Percentiles rank a stretch among this genome's conserved stretches.
These are phyloP conservation scores for Liquidambar formosana DNA, from an alignment of 164 flowering plant genomes.

Conservation along the genomic window DNA sequence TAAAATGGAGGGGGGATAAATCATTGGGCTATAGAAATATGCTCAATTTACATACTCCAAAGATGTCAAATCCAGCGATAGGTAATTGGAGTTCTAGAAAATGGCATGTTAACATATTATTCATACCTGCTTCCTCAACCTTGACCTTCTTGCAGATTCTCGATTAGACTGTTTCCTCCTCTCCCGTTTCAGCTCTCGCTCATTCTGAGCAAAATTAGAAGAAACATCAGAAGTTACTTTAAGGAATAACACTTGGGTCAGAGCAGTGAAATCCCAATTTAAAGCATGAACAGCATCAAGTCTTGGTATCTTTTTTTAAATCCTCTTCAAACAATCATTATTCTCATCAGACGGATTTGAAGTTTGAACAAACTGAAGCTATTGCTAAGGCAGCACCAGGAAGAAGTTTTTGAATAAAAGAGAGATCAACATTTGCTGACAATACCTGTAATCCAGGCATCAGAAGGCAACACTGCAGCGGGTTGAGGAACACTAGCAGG, in stretches of 20 bases:
- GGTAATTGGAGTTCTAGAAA: not conserved
- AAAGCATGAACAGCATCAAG: not conserved
- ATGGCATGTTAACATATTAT: not conserved
- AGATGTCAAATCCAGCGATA: not conserved
- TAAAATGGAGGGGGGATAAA: not conserved
- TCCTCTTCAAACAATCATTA: no score
- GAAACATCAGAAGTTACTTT: not conserved
- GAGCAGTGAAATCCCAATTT: not conserved
- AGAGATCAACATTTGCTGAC: not conserved
- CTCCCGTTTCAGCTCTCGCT: slow-evolving; percentile 83
- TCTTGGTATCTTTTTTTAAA: no score
- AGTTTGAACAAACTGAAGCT: no score
- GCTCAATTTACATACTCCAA: no score
- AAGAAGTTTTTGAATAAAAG: not conserved
- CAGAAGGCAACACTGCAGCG: slow-evolving; percentile 47
- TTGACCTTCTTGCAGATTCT: slow-evolving; percentile 96
- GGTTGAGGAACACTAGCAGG: slow-evolving; percentile 33
- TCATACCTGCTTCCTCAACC: slow-evolving; percentile 90
- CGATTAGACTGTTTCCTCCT: slow-evolving; percentile 95
- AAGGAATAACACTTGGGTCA: not conserved
- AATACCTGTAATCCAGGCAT: slow-evolving; percentile 69
- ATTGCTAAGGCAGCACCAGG: not conserved
- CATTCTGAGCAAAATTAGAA: slow-evolving; percentile 43
- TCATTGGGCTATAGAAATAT: no score
- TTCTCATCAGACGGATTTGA: no score